Percentiles rank a stretch among this genome's conserved stretches.
Conservation (phyloP, 352 stramenopile species). For the Phytophthora ohioensis region DNA sequence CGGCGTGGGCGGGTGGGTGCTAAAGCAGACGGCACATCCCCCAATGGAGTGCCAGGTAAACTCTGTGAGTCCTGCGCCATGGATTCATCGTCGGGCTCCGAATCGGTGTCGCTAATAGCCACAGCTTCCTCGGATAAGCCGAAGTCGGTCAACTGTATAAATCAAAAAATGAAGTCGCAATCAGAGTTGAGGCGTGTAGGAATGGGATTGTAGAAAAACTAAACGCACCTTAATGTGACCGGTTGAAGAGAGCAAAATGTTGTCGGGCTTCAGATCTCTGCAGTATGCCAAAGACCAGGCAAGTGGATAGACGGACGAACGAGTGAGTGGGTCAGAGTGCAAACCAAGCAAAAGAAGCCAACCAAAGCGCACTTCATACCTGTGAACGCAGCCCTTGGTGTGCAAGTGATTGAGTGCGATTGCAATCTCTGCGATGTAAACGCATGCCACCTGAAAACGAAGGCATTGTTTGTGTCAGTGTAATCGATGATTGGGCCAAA, state of each 20-base stretch:
- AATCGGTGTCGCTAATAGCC: slow-evolving; percentile 38
- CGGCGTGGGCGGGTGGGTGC: slow-evolving; percentile 15
- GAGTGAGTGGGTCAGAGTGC: not conserved
- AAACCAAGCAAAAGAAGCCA: slow-evolving; percentile 6
- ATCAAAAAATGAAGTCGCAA: not conserved
- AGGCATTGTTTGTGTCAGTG: slow-evolving; percentile 9
- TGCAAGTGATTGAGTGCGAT: slow-evolving; percentile 90
- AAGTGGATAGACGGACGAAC: slow-evolving; percentile 13
- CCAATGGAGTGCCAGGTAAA: slow-evolving; percentile 5
- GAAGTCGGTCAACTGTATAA: slow-evolving; percentile 85
- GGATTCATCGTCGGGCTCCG: slow-evolving; percentile 42
- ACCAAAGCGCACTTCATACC: slow-evolving; percentile 41
- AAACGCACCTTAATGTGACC: slow-evolving; percentile 85
- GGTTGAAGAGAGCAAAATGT: slow-evolving; percentile 89
- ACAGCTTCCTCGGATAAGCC: slow-evolving; percentile 87
- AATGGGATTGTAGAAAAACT: not conserved
- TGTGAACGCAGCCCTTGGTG: slow-evolving; percentile 84
- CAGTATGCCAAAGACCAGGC: slow-evolving; percentile 21
- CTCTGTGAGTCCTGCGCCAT: slow-evolving; percentile 27
- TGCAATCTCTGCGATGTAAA: slow-evolving; percentile 91
- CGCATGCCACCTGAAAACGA: slow-evolving; percentile 67
- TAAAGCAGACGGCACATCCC: slow-evolving; percentile 1
- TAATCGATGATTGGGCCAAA: not conserved
- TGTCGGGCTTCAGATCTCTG: slow-evolving; percentile 92
- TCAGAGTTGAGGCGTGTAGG: not conserved